A percentile compares a stretch with the other conserved stretches of the same genome.
These are phyloP conservation scores for Cocos nucifera DNA, from an alignment of 176 grass and related monocot species.

Conservation along the genomic window DNA sequence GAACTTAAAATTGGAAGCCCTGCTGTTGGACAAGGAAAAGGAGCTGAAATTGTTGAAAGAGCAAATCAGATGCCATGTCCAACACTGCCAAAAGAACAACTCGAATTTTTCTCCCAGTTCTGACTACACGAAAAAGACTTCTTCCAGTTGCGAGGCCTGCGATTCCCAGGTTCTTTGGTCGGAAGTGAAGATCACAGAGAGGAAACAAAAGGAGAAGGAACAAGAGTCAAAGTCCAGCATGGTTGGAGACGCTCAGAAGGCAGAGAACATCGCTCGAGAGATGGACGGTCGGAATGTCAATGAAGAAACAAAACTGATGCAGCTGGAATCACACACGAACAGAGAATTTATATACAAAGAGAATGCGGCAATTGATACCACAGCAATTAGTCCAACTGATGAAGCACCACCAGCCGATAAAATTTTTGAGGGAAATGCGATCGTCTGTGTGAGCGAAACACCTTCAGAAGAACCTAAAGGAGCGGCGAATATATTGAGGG, in stretches of 20 bases:
- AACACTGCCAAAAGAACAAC: background rate
- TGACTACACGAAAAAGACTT: too few relatives aligned
- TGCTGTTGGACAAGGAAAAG: conserved; percentile 35
- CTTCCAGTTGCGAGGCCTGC: background rate
- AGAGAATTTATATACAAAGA: conserved; percentile 8
- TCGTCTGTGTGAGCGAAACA: background rate
- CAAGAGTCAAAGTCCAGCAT: background rate
- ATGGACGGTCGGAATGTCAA: background rate
- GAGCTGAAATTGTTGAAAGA: conserved; percentile 38
- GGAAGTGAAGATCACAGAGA: conserved; percentile 10
- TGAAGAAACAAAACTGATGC: conserved; percentile 17
- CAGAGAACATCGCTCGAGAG: background rate
- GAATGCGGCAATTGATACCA: conserved; percentile 3
- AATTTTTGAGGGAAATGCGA: background rate
- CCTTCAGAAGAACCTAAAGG: background rate
- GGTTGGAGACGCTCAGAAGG: background rate
- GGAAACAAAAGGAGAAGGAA: background rate
- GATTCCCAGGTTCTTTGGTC: conserved; percentile 8
- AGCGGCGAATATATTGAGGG: background rate
- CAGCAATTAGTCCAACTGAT: conserved; percentile 1
- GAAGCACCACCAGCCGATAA: conserved; percentile 2
- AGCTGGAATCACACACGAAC: conserved; percentile 16
- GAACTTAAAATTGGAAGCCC: conserved; percentile 26
- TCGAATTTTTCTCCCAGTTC: background rate
- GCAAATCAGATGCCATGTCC: conserved; percentile 20